Evolutionary conservation across 805 yeast species (phyloP).

Genomic region (Nakazawaea ernobii): DNA sequence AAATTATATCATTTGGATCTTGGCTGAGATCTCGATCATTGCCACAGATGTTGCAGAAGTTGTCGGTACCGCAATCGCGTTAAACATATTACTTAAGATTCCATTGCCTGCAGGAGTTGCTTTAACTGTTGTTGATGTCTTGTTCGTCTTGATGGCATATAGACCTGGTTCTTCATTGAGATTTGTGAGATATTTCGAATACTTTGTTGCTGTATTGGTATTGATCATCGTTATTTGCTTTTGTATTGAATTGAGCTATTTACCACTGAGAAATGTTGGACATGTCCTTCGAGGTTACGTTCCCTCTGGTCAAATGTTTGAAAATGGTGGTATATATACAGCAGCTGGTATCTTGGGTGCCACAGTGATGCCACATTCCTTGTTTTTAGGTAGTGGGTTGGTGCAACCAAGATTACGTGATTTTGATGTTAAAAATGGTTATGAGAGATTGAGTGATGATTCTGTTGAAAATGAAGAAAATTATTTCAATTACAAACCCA

Average conservation of each 20-base stretch:
- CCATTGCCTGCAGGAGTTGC: constrained; percentile 46
- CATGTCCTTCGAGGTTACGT: constrained; percentile 36
- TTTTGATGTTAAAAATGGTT: constrained; percentile 33
- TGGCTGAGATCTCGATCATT: constrained; percentile 43
- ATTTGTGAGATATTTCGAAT: constrained; percentile 32
- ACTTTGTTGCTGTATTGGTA: constrained; percentile 36
- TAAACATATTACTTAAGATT: constrained; percentile 36
- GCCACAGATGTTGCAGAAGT: constrained; percentile 52
- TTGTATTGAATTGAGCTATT: constrained; percentile 35
- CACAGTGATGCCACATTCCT: constrained; percentile 47
- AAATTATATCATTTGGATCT: constrained; percentile 31
- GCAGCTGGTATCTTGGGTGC: constrained; percentile 45
- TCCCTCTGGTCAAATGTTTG: constrained; percentile 37
- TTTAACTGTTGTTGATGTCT: constrained; percentile 38
- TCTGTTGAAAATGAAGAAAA: constrained; percentile 29
- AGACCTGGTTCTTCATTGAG: constrained; percentile 36
- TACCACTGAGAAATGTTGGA: constrained; percentile 24
- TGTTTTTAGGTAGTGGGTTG: constrained; percentile 42
- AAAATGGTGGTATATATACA: constrained; percentile 36
- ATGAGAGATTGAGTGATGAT: constrained; percentile 18
- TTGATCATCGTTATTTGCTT: constrained; percentile 38
- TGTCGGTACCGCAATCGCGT: constrained; percentile 46
- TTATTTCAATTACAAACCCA: constrained; percentile 54
- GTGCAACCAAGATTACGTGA: constrained; percentile 44
- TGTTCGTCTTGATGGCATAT: constrained; percentile 41